Evolutionary conservation across 306 rosid species (phyloP), one percentile per base, ranked within the genome.

Genomic region (Nissolia schottii): DNA sequence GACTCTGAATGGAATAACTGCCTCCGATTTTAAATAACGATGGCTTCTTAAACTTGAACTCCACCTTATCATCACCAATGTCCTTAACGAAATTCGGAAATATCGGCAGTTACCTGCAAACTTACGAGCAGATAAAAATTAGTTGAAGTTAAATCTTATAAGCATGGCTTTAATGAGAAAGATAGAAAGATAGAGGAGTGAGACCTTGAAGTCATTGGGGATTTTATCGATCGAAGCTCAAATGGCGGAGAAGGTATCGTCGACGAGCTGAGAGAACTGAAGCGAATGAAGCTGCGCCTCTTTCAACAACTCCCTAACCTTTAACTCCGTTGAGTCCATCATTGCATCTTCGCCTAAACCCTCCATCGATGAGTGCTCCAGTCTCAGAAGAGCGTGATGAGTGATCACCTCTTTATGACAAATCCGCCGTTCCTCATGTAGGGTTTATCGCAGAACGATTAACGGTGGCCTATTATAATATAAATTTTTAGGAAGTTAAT

Each of bases 61-160:
- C 96, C 40, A 91, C 94, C 79, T 87, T 94, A 75, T 94, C 96
- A 0, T 88, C 89, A 24, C 96, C 99, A 78, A 94, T 85, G 82
- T 91, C 97, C 67, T 78, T 73, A 29, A 94, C 84, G 64, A 89
- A 94, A n/a, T 80, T 72, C 12, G 88, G 74, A 59, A 46, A 80
- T 48, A 34, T 87, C 88, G 0, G 81, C 90, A 16, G 85, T 83
- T 6, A 91, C 88, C 96, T 90, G 83, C 32, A 51, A 69, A 61
- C 43, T 8, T 24, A 45, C 16, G 6, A 61, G 19, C 62, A 73
- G 24, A 28, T 4, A 68, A 41, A n/a, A 41, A 13, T 3, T 3
- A 41, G 46, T 23, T 1, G 6, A 20, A 58, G 14, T 4, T 2
- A 41, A 12, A 41, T 12, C 5, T 34, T 34, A 34, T 34, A 34